Percentiles rank a stretch among this genome's conserved stretches.
Evolutionary conservation across 345 rosid genomes (phyloP).

Genomic region (Aegle marmelos): DNA sequence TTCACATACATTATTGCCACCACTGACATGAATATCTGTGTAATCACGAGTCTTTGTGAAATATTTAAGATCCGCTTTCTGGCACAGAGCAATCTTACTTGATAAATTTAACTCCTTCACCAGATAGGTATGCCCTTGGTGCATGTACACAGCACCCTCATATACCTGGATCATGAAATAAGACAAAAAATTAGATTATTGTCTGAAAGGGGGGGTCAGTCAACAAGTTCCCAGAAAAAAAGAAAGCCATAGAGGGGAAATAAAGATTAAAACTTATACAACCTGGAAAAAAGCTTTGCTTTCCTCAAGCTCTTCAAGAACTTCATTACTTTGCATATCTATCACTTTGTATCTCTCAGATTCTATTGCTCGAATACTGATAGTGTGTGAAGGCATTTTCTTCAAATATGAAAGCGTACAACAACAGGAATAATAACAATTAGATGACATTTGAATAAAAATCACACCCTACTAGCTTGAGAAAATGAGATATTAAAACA

Average conservation of each 20-base stretch:
- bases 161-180: slow-evolving; percentile 47
- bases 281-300: slow-evolving; percentile 98
- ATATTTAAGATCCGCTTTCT: slow-evolving; percentile 60
- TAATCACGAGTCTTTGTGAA: slow-evolving; percentile 78
- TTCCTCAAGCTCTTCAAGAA: slow-evolving; percentile 91
- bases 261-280: neutral
- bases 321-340: slow-evolving; percentile 41
- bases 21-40: slow-evolving; percentile 70
- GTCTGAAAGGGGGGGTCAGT: neutral
- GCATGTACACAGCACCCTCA: slow-evolving; percentile 87
- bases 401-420: slow-evolving; percentile 19
- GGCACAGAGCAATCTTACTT: slow-evolving; percentile 69
- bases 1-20: slow-evolving; percentile 69
- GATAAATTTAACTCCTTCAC: slow-evolving; percentile 59
- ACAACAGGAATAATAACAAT: slow-evolving; percentile 13
- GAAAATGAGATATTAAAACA: neutral
- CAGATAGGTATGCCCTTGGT: slow-evolving; percentile 85
- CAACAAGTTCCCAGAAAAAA: neutral
- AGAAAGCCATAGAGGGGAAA: neutral
- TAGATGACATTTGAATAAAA: neutral
- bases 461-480: neutral
- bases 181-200: slow-evolving; percentile 1
- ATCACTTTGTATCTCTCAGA: slow-evolving; percentile 60
- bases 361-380: slow-evolving; percentile 89
- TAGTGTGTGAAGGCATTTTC: slow-evolving; percentile 69